Evolutionary conservation across 164 flowering plant genomes (phyloP).

Genomic region (Taxillus chinensis): DNA sequence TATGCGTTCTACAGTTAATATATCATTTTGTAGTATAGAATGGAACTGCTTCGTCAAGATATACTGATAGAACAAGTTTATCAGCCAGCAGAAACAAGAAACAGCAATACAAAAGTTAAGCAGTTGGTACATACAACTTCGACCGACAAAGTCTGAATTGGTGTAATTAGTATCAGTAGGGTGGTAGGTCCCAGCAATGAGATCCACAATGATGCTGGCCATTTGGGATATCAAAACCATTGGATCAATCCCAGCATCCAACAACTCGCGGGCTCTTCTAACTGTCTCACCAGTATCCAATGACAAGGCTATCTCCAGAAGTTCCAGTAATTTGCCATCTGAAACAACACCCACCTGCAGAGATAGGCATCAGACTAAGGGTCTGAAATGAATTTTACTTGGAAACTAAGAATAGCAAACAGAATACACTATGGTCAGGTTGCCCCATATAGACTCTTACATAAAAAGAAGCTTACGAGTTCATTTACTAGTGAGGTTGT

Average conservation of each 20-base stretch:
- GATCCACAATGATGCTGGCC: slow-evolving; percentile 94
- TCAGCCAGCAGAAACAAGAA: not conserved
- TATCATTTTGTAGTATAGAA: no score
- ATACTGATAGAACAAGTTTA: no score
- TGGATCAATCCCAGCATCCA: slow-evolving; percentile 94
- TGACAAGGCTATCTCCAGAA: slow-evolving; percentile 89
- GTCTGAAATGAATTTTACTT: no score
- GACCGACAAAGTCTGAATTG: slow-evolving; percentile 38
- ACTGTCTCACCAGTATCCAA: slow-evolving; percentile 93
- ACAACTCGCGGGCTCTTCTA: slow-evolving; percentile 74
- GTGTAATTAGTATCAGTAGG: slow-evolving; percentile 31
- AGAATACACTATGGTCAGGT: no score
- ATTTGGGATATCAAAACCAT: slow-evolving; percentile 88
- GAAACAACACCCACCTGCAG: slow-evolving; percentile 84
- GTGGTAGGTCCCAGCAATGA: slow-evolving; percentile 81
- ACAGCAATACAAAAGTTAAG: not conserved
- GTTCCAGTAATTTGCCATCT: slow-evolving; percentile 84
- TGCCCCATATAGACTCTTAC: no score
- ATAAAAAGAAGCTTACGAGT: slow-evolving; percentile 68
- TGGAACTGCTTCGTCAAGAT: no score
- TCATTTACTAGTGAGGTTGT: slow-evolving; percentile 89
- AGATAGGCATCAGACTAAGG: no score
- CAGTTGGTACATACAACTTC: slow-evolving; percentile 51
- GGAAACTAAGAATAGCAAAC: no score
- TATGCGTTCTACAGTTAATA: no score